Conservation (phyloP, 371 early-diverging fungal species). For the Mortierella sp. region DNA sequence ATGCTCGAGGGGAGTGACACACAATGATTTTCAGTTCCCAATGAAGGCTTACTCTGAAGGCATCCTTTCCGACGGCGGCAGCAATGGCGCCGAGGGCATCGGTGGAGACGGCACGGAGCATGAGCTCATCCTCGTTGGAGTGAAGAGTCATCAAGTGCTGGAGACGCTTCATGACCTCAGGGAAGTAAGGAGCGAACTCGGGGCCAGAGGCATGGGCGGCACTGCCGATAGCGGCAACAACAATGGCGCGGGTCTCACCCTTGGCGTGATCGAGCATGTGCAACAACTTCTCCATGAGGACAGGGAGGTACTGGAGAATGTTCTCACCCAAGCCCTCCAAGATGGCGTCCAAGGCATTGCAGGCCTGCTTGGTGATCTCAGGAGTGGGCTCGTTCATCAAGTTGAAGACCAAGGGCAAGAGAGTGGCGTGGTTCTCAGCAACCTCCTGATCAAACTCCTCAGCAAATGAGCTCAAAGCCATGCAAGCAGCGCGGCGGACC, state of each 20-base stretch:
- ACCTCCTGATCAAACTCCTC: constrained; percentile 87
- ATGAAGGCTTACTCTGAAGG: constrained; percentile 66
- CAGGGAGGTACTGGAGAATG: constrained; percentile 82
- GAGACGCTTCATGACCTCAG: constrained; percentile 77
- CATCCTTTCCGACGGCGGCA: constrained; percentile 87
- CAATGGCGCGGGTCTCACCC: constrained; percentile 79
- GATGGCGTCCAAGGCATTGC: constrained; percentile 89
- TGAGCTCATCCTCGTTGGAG: constrained; percentile 71
- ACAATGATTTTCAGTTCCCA: neutral
- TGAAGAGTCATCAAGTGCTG: constrained; percentile 78
- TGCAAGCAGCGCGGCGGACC: constrained; percentile 91
- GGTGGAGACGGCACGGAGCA: constrained; percentile 88
- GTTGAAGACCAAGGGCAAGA: constrained; percentile 87
- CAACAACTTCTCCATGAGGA: constrained; percentile 84
- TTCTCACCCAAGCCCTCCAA: constrained; percentile 87
- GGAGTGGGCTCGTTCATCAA: constrained; percentile 81
- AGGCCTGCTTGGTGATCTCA: constrained; percentile 83
- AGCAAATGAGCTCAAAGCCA: constrained; percentile 86
- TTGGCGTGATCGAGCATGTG: constrained; percentile 75
- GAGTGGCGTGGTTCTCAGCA: constrained; percentile 80
- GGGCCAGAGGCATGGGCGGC: constrained; percentile 87
- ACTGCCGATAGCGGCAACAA: constrained; percentile 88
- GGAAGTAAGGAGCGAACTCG: constrained; percentile 85
- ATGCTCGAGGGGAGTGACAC: neutral
- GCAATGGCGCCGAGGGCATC: constrained; percentile 91